Evolutionary conservation across 306 rosid species (phyloP), one percentile per base, ranked within the genome.

Genomic region (Medicago ruthenica): DNA sequence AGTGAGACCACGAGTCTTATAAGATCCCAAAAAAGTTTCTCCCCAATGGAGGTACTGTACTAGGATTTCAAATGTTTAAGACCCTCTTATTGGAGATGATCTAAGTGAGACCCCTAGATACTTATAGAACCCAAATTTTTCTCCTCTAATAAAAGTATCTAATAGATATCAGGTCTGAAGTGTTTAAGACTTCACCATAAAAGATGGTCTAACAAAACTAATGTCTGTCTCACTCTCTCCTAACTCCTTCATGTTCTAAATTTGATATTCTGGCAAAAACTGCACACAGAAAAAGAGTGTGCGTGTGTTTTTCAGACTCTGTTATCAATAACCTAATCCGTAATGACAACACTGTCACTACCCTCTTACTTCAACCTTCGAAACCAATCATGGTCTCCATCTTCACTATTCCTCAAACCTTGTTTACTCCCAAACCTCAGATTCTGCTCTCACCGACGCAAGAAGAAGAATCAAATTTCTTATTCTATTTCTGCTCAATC

Each of bases 401-500:
- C 67, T 17, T 53, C 78, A 14, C 3, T 31, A 8, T 67, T 44
- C n/a, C 74, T 63, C 78, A 74, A 31, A 21, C 65, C 78, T 59
- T 42, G 1, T 65, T 60, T 42, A n/a, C 66, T 39, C 69, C 81
- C 20, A 77, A 81, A 77, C 76, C 60, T 9, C 34, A 59, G 72
- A 53, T 83, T 79, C 65, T 62, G 31, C 63, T 55, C 64, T 20
- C 61, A 14, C 39, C 79, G 11, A 4, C 73, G 7, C 16, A 47
- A 57, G 54, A 37, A 72, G 5, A 31, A 39, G 5, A 66, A 57
- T 20, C 74, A 15, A 42, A 59, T 61, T 0, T 51, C 69, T 1
- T 70, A 36, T 37, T 85, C 83, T 60, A 31, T 78, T 69, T 69
- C 59, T 17, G 13, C 71, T 58, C 64, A 44, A 3, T 79, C 88